Conservation (phyloP, 2,329 filamentous ascomycete species). For the Fusarium sp. region DNA sequence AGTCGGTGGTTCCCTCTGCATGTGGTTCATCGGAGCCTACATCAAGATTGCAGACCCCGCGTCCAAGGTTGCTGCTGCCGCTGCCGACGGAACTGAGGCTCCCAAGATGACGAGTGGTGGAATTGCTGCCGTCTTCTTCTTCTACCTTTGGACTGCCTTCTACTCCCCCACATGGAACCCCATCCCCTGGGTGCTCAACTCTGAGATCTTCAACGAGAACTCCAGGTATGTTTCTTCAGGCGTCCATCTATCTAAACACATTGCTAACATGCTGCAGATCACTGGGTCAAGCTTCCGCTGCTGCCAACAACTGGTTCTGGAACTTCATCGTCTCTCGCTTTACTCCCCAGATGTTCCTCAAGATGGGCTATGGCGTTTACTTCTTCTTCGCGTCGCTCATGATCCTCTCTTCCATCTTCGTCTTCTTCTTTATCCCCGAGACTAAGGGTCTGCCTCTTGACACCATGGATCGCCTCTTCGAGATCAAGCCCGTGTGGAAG, state of each 20-base stretch:
- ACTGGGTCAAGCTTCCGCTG: conserved; percentile 76
- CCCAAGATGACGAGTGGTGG: conserved; percentile 57
- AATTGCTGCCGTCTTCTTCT: conserved; percentile 74
- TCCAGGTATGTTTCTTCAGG: conserved; percentile 29
- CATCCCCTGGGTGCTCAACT: conserved; percentile 79
- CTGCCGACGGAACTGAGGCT: conserved; percentile 36
- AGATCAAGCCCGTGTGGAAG: conserved; percentile 55
- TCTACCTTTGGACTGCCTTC: conserved; percentile 65
- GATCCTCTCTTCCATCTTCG: conserved; percentile 65
- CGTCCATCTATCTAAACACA: fast-evolving
- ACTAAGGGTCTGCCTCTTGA: conserved; percentile 74
- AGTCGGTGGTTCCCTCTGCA: conserved; percentile 71
- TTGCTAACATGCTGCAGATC: conserved; percentile 46
- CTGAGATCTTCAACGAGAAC: conserved; percentile 79
- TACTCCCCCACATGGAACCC: conserved; percentile 80
- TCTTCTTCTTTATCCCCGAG: conserved; percentile 73
- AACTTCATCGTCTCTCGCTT: conserved; percentile 78
- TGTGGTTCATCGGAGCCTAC: conserved; percentile 66
- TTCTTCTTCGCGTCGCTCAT: conserved; percentile 75
- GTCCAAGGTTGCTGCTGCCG: conserved; percentile 38
- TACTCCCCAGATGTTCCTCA: conserved; percentile 71
- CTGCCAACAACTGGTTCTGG: conserved; percentile 77
- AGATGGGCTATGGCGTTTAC: conserved; percentile 71
- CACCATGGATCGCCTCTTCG: conserved; percentile 71
- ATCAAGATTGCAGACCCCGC: conserved; percentile 61